Base-by-base conservation (phyloP, 2,329 filamentous ascomycete species). In the Colletotrichum brevisporum region DNA sequence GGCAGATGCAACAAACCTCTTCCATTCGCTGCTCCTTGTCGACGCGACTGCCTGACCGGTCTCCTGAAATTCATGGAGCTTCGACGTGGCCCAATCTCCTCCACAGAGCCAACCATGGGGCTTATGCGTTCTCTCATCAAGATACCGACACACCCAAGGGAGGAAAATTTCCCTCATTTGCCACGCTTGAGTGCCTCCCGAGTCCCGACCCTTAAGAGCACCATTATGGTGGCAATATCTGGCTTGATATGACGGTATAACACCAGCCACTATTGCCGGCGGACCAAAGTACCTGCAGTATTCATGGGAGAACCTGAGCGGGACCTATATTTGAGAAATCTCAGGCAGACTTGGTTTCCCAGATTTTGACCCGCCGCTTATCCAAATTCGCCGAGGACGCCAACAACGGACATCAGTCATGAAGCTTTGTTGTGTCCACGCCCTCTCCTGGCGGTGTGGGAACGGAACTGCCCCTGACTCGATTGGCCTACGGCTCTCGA, bases 321-420 rank as follows among this genome's bases (percentile, higher is more conserved):
- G 50, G 36, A 10, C 31, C 31, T 36, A 21, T 51, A 16, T 21
- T 15, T 36, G 21, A 65, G 54, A 47, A 65, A 59, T 45, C 13
- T 12, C 51, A 6, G 31, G 27, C 18, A 21, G 18, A 27, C 10
- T 31, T 51, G 51, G 27, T 21, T 51, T 63, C 50, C 43, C 50
- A 47, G 56, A 67, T 69, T 69, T 27, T 21, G 43, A 67, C 67
- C 67, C 36, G 67, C 67, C 67, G 36, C 67, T 69, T 67, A 61
- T 55, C 24, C 51, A 8, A 51, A 67, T 13, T n/a, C 45, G 47
- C 18, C 36, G 45, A 55, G 13, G 27, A 36, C 16, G 12, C 31
- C 24, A 26, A 45, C 36, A 6, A 10, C 18, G 61, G 9, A 41
- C 36, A 51, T 10, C 16, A 47, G 18, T 63, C 43, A 13, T 39